phyloP scores from a whole-genome alignment of 768 basidiomycete genomes.

The Tephrocybe sp. region DNA sequence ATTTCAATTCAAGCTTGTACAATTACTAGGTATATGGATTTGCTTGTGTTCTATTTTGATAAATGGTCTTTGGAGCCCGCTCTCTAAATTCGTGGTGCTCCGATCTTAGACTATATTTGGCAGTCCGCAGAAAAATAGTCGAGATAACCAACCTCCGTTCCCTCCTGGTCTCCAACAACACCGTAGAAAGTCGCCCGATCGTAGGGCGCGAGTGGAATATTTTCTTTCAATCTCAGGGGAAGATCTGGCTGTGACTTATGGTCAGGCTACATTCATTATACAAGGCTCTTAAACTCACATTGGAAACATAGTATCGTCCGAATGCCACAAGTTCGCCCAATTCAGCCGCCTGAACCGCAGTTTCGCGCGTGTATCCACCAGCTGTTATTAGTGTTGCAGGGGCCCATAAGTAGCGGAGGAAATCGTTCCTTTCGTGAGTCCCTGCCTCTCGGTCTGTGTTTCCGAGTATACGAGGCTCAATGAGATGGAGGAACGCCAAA shows the following conservation, averaged over 20 bases:
- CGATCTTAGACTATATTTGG: too few relatives aligned
- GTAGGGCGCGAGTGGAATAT: constrained; percentile 27
- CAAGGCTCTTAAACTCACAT: too few relatives aligned
- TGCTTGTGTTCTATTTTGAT: too few relatives aligned
- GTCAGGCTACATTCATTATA: neutral
- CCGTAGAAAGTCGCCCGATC: constrained; percentile 40
- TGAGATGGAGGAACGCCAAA: constrained; percentile 52
- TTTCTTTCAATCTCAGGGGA: constrained; percentile 3
- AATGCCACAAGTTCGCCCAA: constrained; percentile 27
- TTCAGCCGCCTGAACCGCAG: constrained; percentile 37
- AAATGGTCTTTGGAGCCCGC: too few relatives aligned
- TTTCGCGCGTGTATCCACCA: constrained; percentile 43
- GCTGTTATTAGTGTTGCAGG: constrained; percentile 39
- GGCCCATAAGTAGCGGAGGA: constrained; percentile 47
- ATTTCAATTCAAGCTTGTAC: too few relatives aligned
- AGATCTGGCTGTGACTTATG: constrained; percentile 9
- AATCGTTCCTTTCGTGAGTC: constrained; percentile 36
- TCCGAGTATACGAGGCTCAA: constrained; percentile 36
- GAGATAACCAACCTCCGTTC: constrained; percentile 27
- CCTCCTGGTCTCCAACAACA: constrained; percentile 22
- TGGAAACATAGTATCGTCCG: constrained; percentile 31
- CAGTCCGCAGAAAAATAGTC: constrained; percentile 17
- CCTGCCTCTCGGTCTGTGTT: constrained; percentile 11
- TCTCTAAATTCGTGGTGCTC: too few relatives aligned
- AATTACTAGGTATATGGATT: too few relatives aligned